Percentiles rank a stretch among this genome's conserved stretches.
These are phyloP conservation scores for Wickerhamomyces sp. DNA, from an alignment of 1,139 yeast genomes.

Conservation along the genomic window DNA sequence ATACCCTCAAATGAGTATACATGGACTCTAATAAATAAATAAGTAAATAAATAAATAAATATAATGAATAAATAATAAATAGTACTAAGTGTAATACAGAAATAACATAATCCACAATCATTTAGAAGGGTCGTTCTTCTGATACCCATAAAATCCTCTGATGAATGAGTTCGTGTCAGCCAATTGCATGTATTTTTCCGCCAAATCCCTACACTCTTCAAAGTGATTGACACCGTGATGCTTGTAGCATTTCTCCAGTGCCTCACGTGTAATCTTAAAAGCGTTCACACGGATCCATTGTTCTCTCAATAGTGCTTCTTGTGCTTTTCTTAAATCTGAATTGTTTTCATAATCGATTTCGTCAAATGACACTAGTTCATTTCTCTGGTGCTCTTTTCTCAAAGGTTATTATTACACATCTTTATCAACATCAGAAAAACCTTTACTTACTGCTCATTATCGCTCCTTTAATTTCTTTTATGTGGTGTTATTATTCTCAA, in stretches of 20 bases:
- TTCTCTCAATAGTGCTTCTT: slow-evolving; percentile 73
- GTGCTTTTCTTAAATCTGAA: slow-evolving; percentile 63
- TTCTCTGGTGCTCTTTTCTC: slow-evolving; percentile 49
- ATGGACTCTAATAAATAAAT: neutral
- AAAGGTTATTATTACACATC: no score
- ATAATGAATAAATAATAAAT: slow-evolving; percentile 2
- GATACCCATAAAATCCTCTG: slow-evolving; percentile 75
- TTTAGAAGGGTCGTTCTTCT: slow-evolving; percentile 80
- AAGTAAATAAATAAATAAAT: neutral
- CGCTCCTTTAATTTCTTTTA: no score
- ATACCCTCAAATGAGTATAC: no score
- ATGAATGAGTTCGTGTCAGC: slow-evolving; percentile 57
- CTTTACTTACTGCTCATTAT: no score
- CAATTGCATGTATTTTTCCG: slow-evolving; percentile 76
- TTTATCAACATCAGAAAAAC: no score
- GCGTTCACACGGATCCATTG: slow-evolving; percentile 75
- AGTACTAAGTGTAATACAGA: neutral
- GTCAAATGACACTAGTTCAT: slow-evolving; percentile 78
- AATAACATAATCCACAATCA: slow-evolving; percentile 24
- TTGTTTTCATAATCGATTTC: slow-evolving; percentile 73
- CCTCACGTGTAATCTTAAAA: slow-evolving; percentile 64
- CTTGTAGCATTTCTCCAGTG: slow-evolving; percentile 60
- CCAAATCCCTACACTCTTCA: slow-evolving; percentile 73
- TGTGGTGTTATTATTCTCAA: no score
- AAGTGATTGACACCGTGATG: slow-evolving; percentile 69